These are phyloP conservation scores for Bocquillonia castaneifolia DNA, from an alignment of 441 rosid species.

Conservation along the genomic window DNA sequence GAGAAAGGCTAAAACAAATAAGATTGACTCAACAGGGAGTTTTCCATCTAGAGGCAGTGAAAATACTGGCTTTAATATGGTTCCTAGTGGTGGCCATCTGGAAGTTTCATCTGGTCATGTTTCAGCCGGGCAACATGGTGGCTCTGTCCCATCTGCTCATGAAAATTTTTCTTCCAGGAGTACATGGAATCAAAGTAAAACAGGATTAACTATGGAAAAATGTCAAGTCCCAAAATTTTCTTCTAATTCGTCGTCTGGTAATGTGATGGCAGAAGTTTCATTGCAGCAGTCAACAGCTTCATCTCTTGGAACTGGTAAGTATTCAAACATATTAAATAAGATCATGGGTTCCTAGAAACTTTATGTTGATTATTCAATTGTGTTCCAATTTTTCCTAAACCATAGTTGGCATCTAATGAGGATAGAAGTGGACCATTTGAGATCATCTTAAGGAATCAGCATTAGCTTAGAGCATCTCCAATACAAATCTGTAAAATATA, in stretches of 20 bases:
- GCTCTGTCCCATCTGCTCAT: slow-evolving; percentile 29
- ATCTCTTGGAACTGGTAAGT: slow-evolving; percentile 41
- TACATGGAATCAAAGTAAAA: slow-evolving; percentile 45
- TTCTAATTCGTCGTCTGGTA: slow-evolving; percentile 36
- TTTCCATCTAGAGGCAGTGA: slow-evolving; percentile 44
- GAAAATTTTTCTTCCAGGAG: slow-evolving; percentile 41
- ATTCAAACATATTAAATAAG: slow-evolving; percentile 13
- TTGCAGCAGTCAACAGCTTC: slow-evolving; percentile 37
- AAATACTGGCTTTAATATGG: slow-evolving; percentile 32
- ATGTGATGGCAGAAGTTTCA: slow-evolving; percentile 32
- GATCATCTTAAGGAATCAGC: too few relatives aligned
- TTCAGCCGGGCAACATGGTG: slow-evolving; percentile 40
- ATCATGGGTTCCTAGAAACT: slow-evolving; percentile 7
- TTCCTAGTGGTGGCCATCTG: slow-evolving; percentile 36
- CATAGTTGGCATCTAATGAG: background rate
- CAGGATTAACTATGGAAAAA: slow-evolving; percentile 42
- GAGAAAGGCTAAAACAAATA: slow-evolving; percentile 62
- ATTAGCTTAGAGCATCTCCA: too few relatives aligned
- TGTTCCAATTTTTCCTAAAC: background rate
- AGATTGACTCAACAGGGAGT: slow-evolving; percentile 51
- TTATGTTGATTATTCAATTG: slow-evolving; percentile 2
- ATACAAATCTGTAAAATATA: too few relatives aligned
- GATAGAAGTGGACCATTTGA: background rate
- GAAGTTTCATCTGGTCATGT: slow-evolving; percentile 40
- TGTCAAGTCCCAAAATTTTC: slow-evolving; percentile 52